Percentiles rank a stretch among this genome's conserved stretches.
Conservation (phyloP, 2,329 filamentous ascomycete genomes). For the Colletotrichum sidae region DNA sequence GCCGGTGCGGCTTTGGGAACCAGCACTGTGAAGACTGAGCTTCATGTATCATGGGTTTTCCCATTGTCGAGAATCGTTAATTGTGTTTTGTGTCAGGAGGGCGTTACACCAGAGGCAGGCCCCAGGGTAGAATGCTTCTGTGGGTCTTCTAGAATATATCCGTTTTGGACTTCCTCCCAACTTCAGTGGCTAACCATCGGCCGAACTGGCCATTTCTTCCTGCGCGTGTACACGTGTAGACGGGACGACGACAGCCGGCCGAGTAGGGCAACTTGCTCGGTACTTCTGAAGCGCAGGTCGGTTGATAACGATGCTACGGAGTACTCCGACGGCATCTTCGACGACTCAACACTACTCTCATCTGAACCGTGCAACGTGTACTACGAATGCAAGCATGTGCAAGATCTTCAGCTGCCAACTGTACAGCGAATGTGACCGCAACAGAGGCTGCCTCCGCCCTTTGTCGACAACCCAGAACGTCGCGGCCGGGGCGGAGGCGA, state of each 20-base stretch:
- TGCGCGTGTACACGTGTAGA: background rate
- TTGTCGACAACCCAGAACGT: conserved; percentile 11
- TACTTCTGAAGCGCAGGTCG: too few relatives aligned
- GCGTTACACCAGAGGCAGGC: conserved; percentile 27
- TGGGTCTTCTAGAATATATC: conserved; percentile 30
- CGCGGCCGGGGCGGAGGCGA: conserved; percentile 15
- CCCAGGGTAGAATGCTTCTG: conserved; percentile 20
- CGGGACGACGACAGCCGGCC: background rate
- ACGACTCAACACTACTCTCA: background rate
- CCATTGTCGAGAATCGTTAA: background rate
- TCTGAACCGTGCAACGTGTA: background rate
- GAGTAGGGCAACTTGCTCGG: background rate
- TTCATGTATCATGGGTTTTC: conserved; percentile 19
- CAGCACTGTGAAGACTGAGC: background rate
- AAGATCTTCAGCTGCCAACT: conserved; percentile 19
- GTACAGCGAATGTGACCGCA: background rate
- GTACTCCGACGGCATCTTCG: conserved; percentile 11
- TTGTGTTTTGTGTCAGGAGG: conserved; percentile 27
- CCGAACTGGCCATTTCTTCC: background rate
- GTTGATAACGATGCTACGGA: background rate
- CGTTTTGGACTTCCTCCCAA: conserved; percentile 13
- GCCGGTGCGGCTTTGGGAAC: conserved; percentile 10
- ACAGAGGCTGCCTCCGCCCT: conserved; percentile 5
- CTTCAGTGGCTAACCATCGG: background rate
- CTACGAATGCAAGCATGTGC: conserved; percentile 17